Evolutionary conservation across 2,329 filamentous ascomycete genomes (phyloP).

Genomic region (Botrytis medusae): DNA sequence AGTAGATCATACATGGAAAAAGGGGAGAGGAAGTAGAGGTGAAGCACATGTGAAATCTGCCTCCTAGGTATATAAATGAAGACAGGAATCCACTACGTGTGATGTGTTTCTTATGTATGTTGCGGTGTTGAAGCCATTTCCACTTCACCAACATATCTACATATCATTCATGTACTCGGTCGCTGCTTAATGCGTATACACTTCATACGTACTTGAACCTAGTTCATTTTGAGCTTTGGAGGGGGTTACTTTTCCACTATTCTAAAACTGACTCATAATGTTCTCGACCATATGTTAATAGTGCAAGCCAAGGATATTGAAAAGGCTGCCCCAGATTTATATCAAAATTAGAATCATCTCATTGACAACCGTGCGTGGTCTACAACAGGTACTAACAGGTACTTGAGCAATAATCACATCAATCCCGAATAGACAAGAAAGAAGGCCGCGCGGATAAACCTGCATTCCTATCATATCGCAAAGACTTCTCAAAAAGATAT

Average conservation of each 20-base stretch:
- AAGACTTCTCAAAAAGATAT: not conserved
- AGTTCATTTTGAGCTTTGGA: slow-evolving; percentile 6
- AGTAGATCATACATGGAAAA: slow-evolving; percentile 16
- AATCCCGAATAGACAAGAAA: slow-evolving; percentile 7
- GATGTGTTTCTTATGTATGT: slow-evolving; percentile 17
- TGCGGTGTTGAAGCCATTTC: slow-evolving; percentile 12
- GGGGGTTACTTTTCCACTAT: slow-evolving; percentile 11
- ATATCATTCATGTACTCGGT: not conserved
- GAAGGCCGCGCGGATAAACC: slow-evolving; percentile 11
- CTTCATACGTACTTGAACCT: slow-evolving; percentile 17
- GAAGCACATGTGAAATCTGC: slow-evolving; percentile 7
- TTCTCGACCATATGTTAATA: slow-evolving; percentile 19
- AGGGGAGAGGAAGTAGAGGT: slow-evolving; percentile 1
- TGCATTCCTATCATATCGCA: not conserved
- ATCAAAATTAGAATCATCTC: slow-evolving; percentile 2
- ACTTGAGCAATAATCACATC: not conserved
- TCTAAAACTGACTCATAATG: slow-evolving; percentile 18
- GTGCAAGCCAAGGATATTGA: slow-evolving; percentile 10
- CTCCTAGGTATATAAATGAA: not conserved
- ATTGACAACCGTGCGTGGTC: slow-evolving; percentile 1
- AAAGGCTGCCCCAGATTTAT: slow-evolving; percentile 14
- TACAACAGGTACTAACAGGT: not conserved
- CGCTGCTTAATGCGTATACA: slow-evolving; percentile 8
- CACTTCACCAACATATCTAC: not conserved
- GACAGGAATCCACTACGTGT: slow-evolving; percentile 10